A percentile compares a stretch with the other conserved stretches of the same genome.
phyloP scores from a whole-genome alignment of 768 basidiomycete genomes.

The Cyclocybe aegerita region DNA sequence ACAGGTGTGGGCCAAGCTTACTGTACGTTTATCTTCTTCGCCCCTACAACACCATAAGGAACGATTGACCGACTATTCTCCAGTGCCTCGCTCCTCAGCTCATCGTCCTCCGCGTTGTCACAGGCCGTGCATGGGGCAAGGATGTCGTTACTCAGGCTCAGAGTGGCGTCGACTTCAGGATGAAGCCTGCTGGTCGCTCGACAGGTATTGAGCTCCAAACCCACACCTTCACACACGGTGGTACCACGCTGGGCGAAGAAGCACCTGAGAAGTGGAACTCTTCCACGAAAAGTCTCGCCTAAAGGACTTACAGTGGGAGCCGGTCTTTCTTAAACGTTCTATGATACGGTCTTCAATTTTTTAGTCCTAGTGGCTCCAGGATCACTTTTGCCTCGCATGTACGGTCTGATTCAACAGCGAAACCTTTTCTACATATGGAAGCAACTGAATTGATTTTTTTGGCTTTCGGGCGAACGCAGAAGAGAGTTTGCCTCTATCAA shows the following conservation, averaged over 20 bases:
- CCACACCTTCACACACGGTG: conserved; percentile 18
- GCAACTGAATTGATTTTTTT: too few species aligned
- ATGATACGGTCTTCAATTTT: too few species aligned
- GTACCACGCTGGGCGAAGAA: conserved; percentile 15
- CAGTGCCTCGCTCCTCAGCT: conserved; percentile 24
- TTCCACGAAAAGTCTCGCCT: conserved; percentile 13
- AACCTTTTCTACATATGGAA: too few species aligned
- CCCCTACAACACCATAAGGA: neutral
- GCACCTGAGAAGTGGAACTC: conserved; percentile 21
- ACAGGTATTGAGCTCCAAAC: conserved; percentile 19
- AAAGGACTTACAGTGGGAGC: conserved; percentile 5
- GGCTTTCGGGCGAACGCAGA: too few species aligned
- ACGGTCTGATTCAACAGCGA: too few species aligned
- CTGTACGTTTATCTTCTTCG: conserved; percentile 25
- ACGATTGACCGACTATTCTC: neutral
- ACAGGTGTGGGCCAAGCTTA: conserved; percentile 41
- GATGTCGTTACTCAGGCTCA: conserved; percentile 21
- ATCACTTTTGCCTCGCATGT: too few species aligned
- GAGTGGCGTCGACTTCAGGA: conserved; percentile 19
- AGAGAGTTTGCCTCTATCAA: too few species aligned
- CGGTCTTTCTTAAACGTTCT: neutral
- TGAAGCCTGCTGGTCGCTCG: conserved; percentile 12
- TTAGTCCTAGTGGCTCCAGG: too few species aligned
- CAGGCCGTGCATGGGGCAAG: conserved; percentile 21
- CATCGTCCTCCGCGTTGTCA: conserved; percentile 23